phyloP scores from a whole-genome alignment of 192 early-diverging fungal species.

The Coemansia sp. region DNA sequence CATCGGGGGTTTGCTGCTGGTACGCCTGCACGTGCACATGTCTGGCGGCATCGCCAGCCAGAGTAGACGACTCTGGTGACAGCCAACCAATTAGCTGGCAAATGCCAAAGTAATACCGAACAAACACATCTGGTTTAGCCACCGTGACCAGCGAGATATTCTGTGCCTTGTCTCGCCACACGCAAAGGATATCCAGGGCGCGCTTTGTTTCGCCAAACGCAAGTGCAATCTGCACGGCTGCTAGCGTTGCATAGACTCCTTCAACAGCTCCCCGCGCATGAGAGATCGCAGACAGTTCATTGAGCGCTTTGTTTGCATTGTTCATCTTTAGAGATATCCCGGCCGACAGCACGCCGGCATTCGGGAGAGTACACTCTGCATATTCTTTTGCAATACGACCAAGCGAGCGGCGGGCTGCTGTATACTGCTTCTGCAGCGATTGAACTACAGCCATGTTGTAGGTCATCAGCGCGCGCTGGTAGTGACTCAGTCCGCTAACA shows the following conservation, averaged over 20 bases:
- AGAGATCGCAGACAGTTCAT: slow-evolving; percentile 26
- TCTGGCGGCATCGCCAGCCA: slow-evolving; percentile 13
- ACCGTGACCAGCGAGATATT: slow-evolving; percentile 10
- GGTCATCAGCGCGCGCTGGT: slow-evolving; percentile 33
- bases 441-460: slow-evolving; percentile 46
- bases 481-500: slow-evolving; percentile 15
- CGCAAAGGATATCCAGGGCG: slow-evolving; percentile 14
- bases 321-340: slow-evolving; percentile 22
- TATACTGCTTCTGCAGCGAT: slow-evolving; percentile 22
- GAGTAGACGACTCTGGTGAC: background rate
- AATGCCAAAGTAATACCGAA: slow-evolving; percentile 39
- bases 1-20: slow-evolving; percentile 1
- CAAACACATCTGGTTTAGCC: slow-evolving; percentile 18
- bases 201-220: slow-evolving; percentile 20
- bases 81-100: slow-evolving; percentile 25
- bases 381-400: slow-evolving; percentile 13
- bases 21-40: slow-evolving; percentile 13
- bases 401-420: slow-evolving; percentile 30
- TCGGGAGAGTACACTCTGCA: slow-evolving; percentile 1
- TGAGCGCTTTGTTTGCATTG: slow-evolving; percentile 17
- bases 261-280: slow-evolving; percentile 9
- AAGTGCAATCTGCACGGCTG: slow-evolving; percentile 38
- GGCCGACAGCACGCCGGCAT: slow-evolving; percentile 31
- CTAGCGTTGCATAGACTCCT: slow-evolving; percentile 18
- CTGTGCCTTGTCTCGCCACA: slow-evolving; percentile 32